Evolutionary conservation across 352 stramenopile species (phyloP).

Genomic region (Saprolegnia diclina): DNA sequence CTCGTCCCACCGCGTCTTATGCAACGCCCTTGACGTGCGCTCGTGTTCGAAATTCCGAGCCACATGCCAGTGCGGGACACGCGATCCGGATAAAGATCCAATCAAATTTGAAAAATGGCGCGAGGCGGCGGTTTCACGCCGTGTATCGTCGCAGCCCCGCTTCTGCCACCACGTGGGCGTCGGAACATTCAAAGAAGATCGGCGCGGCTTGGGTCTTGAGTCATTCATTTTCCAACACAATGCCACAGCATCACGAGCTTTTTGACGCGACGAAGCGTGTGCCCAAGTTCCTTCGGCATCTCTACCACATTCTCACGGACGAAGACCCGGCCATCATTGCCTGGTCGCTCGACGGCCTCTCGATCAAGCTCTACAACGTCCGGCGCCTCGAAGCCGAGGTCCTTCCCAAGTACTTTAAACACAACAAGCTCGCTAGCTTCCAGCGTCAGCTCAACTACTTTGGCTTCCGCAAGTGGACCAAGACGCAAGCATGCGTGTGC

Average conservation of each 20-base stretch:
- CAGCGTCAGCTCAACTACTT: constrained; percentile 93
- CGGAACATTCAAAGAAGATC: constrained; percentile 14
- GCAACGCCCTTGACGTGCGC: too few relatives aligned
- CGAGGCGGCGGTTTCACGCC: too few relatives aligned
- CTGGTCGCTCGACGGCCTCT: constrained; percentile 60
- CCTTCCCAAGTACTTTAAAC: constrained; percentile 92
- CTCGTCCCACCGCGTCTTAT: too few relatives aligned
- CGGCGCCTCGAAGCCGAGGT: constrained; percentile 58
- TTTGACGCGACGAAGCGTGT: constrained; percentile 29
- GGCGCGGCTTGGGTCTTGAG: neutral
- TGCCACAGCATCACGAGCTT: neutral
- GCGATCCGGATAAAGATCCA: too few relatives aligned
- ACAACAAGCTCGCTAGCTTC: constrained; percentile 89
- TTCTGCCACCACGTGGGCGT: constrained; percentile 6
- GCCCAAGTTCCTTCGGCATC: constrained; percentile 70
- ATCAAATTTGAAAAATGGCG: too few relatives aligned
- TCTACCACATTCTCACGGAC: constrained; percentile 65
- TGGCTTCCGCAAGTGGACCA: constrained; percentile 84
- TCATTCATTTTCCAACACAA: neutral
- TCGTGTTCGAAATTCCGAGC: too few relatives aligned
- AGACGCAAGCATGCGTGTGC: constrained; percentile 68
- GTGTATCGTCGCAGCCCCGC: neutral
- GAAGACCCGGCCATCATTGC: constrained; percentile 64
- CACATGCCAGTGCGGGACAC: too few relatives aligned
- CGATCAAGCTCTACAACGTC: constrained; percentile 66